Evolutionary conservation across 2,329 filamentous ascomycete genomes (phyloP).

Genomic region (Coniochaeta sp.): DNA sequence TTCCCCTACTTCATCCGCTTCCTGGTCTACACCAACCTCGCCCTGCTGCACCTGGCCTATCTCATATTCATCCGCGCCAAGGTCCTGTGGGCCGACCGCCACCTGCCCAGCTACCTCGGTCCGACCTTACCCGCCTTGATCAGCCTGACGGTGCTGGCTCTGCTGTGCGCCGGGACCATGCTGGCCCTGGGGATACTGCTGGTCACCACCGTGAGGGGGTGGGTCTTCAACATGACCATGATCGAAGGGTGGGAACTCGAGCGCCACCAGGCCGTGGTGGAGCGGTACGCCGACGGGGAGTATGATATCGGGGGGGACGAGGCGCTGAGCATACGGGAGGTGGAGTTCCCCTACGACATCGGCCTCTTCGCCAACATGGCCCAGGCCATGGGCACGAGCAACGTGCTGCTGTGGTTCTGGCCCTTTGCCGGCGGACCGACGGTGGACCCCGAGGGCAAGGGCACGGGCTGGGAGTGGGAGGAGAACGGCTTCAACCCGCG

Average conservation of each 20-base stretch:
- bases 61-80: conserved; percentile 53
- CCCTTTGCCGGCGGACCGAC: conserved; percentile 51
- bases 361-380: conserved; percentile 67
- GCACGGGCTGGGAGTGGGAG: conserved; percentile 53
- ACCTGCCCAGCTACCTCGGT: conserved; percentile 67
- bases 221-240: conserved; percentile 65
- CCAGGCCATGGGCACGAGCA: conserved; percentile 66
- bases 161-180: conserved; percentile 51
- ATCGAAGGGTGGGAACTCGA: conserved; percentile 75
- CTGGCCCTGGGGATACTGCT: conserved; percentile 60
- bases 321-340: conserved; percentile 34
- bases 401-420: conserved; percentile 60
- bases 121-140: conserved; percentile 52
- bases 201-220: conserved; percentile 50
- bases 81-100: conserved; percentile 55
- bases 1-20: conserved; percentile 81
- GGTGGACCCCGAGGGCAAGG: conserved; percentile 27
- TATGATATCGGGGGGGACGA: conserved; percentile 26
- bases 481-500: conserved; percentile 71
- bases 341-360: conserved; percentile 79
- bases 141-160: conserved; percentile 50
- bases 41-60: conserved; percentile 54
- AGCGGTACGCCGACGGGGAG: conserved; percentile 25
- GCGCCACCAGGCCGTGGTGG: conserved; percentile 50
- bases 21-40: conserved; percentile 58